Evolutionary conservation across 2,329 filamentous ascomycete species (phyloP), one percentile per base, ranked within the genome.

Genomic region (Phialophora macrospora): DNA sequence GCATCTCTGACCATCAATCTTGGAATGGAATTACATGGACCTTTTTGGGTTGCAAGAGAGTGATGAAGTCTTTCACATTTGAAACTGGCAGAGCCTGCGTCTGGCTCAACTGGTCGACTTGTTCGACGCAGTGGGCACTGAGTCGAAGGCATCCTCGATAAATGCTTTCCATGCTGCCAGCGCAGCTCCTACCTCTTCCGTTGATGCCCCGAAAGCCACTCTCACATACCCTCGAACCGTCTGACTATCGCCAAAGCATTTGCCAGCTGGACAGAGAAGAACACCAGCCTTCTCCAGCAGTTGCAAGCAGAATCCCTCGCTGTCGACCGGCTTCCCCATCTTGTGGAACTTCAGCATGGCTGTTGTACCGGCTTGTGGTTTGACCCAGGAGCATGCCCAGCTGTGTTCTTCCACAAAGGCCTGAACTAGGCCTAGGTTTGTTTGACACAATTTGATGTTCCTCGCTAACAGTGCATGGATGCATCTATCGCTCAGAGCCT

Each of bases 351-450:
- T 87, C 63, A 96, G 79, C 73, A 96, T 91, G 0, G 90, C 90
- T 8, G 90, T 94, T 1, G 91, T 96, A 0, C 92, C 92, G 0
- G 90, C 91, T 4, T 85, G 85, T 1, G 92, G 92, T 76, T 87
- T 90, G 4, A 88, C 82, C 90, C 90, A 95, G 1, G 84, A 84
- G 72, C 87, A 89, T 6, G 85, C 82, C 68, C 84, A 83, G 46
- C 83, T 81, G 73, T 93, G 85, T 60, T 85, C 83, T 30, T 87
- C 82, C 3, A 93, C 81, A 68, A 92, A 94, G 1, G 79, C 80
- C 65, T 88, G 86, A n/a, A 94, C 75, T 6, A 92, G 73, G 3
- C 79, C 83, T 3, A 90, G 74, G 73, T 95, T 95, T 1, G 80
- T 85, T 71, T 84, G 88, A 3, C 89, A 90, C 1, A 95, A 82